A percentile compares a stretch with the other conserved stretches of the same genome.
Conservation (phyloP, 2,329 filamentous ascomycete species). For the Fusarium goolgardi region DNA sequence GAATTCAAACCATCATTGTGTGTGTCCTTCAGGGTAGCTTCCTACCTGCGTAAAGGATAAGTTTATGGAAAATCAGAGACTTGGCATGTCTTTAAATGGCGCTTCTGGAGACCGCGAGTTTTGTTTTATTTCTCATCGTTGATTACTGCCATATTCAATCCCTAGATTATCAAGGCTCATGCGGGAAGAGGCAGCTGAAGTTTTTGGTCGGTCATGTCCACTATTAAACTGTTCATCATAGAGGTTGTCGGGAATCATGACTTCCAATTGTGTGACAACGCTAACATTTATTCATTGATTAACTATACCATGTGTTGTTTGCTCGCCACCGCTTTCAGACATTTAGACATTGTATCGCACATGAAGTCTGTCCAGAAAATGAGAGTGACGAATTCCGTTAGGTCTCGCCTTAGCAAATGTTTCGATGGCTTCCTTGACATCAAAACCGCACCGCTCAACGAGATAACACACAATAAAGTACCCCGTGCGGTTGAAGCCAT, state of each 20-base stretch:
- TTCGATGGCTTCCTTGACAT: conserved; percentile 80
- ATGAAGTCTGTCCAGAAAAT: conserved; percentile 87
- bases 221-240: neutral
- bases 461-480: conserved; percentile 92
- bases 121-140: neutral
- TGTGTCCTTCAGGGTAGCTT: neutral
- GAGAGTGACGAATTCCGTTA: conserved; percentile 87
- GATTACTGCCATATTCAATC: neutral
- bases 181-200: neutral
- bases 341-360: conserved; percentile 71
- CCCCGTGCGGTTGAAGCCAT: conserved; percentile 94
- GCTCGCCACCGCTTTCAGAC: conserved; percentile 21
- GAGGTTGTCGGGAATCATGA: neutral
- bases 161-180: neutral
- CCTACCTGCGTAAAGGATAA: too few relatives aligned
- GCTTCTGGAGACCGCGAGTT: neutral
- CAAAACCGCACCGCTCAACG: conserved; percentile 80
- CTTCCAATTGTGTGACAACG: neutral
- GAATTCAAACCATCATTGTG: neutral
- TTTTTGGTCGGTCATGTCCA: neutral
- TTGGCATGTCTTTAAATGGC: neutral
- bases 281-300: neutral
- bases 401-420: conserved; percentile 78
- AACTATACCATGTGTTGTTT: neutral
- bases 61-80: neutral